Evolutionary conservation across 306 rosid species (phyloP), one percentile per base, ranked within the genome.

Genomic region (Glycine latifolia): DNA sequence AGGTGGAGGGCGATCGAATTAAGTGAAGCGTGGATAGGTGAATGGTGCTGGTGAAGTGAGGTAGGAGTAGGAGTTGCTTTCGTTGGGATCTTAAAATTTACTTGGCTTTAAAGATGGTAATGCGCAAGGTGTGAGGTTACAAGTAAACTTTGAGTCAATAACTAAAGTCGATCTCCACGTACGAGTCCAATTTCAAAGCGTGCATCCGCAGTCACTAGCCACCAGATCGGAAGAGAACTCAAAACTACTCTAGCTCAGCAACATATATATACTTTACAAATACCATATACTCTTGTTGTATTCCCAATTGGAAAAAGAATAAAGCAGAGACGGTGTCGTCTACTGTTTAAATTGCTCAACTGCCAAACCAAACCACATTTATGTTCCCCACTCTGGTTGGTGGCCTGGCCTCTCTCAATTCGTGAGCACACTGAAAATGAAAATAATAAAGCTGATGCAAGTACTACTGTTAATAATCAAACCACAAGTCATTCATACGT

Each of bases 21-120:
- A 33, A 33, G 39, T 35, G 39, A 35, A 35, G 39, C 39, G 3
- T 35, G 39, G 39, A 35, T 39, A 39, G 44, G 7, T 4, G 44
- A 4, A 39, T 39, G 44, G 44, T 39, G 44, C 44, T 39, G 49
- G 56, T 70, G 70, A 79, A 73, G 69, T 15, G 70, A 79, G 79
- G 62, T 37, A 73, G 39, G 31, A 26, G 31, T 26, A 0, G 31
- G 20, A 72, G 86, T 80, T 84, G 92, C 85, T 87, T 89, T 85
- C 15, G 1, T 37, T 63, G 11, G 46, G 3, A 43, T 39, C 54
- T 39, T 39, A 49, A 20, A 20, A 58, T 75, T 85, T 81, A 76
- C 95, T 89, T 91, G 83, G 85, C 94, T 90, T 90, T 78, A 83
- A 91, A 91, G 94, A 16, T 87, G 90, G 41, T 2, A 37, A 37